These are phyloP conservation scores for Phytophthora colocasiae DNA, from an alignment of 352 stramenopile genomes.

Conservation along the genomic window DNA sequence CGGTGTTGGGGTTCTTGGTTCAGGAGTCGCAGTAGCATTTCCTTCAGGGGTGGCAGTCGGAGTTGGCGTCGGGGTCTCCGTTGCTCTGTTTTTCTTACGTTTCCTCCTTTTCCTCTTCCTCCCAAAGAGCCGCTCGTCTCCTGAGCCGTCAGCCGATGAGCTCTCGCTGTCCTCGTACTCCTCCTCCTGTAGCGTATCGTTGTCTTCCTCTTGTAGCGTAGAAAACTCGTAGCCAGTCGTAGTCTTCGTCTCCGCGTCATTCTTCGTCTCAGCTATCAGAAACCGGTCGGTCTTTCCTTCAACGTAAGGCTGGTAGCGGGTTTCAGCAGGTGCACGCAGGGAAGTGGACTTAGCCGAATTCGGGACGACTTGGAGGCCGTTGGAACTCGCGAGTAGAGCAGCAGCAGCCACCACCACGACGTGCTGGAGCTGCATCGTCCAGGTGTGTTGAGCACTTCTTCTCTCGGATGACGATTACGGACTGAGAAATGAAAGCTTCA, in stretches of 20 bases:
- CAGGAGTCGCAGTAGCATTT: neutral
- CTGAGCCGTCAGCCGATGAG: neutral
- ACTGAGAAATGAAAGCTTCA: neutral
- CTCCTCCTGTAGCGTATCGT: neutral
- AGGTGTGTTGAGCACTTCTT: neutral
- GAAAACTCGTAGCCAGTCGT: slow-evolving; percentile 3
- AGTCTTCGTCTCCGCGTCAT: neutral
- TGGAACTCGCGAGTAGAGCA: slow-evolving; percentile 4
- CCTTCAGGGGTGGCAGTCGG: neutral
- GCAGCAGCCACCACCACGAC: slow-evolving; percentile 14
- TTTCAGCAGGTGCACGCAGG: slow-evolving; percentile 11
- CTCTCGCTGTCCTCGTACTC: slow-evolving; percentile 3
- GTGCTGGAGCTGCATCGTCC: slow-evolving; percentile 19
- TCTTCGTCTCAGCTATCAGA: slow-evolving; percentile 17
- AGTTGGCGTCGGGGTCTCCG: neutral
- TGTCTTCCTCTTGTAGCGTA: neutral
- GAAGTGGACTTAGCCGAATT: slow-evolving; percentile 24
- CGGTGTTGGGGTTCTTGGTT: neutral
- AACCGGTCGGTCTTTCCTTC: slow-evolving; percentile 27
- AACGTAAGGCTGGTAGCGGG: slow-evolving; percentile 18
- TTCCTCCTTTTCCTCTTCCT: neutral
- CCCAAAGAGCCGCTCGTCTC: neutral
- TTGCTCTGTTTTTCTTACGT: neutral
- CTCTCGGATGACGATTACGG: slow-evolving; percentile 8
- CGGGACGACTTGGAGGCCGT: slow-evolving; percentile 22